A percentile compares a stretch with the other conserved stretches of the same genome.
phyloP scores from a whole-genome alignment of 768 basidiomycete genomes.

The Termitomyces sp. region DNA sequence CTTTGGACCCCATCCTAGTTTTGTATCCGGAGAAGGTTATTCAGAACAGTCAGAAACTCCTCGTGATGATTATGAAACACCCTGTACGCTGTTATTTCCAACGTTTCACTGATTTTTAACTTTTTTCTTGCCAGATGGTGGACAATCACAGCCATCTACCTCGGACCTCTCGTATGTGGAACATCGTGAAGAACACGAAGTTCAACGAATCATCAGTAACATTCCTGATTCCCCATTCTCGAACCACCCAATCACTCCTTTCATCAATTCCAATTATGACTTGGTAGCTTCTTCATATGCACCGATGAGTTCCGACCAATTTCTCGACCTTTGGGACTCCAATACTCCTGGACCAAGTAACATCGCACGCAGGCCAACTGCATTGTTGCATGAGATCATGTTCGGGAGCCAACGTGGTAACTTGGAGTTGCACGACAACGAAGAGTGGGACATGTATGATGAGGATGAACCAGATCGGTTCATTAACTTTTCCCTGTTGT shows the following conservation, averaged over 20 bases:
- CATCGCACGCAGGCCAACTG: slow-evolving; percentile 12
- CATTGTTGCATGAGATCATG: slow-evolving; percentile 11
- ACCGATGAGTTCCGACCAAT: slow-evolving; percentile 6
- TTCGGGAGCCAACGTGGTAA: slow-evolving; percentile 6
- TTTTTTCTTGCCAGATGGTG: background rate
- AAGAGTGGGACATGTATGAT: slow-evolving; percentile 35
- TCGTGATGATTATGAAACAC: background rate
- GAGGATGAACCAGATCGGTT: slow-evolving; percentile 65
- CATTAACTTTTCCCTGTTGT: slow-evolving; percentile 82
- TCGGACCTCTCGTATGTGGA: slow-evolving; percentile 15
- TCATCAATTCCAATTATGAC: background rate
- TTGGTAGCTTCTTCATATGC: background rate
- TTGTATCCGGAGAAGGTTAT: background rate
- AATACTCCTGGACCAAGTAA: slow-evolving; percentile 13
- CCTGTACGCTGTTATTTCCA: background rate
- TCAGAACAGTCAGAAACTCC: background rate
- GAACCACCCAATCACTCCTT: background rate
- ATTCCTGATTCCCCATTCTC: slow-evolving; percentile 1
- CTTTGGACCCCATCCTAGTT: slow-evolving; percentile 1
- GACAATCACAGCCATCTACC: slow-evolving; percentile 3
- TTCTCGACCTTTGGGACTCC: slow-evolving; percentile 3
- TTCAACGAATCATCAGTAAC: background rate
- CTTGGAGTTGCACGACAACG: slow-evolving; percentile 28
- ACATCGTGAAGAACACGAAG: background rate
- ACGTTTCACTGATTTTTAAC: background rate